Base-by-base conservation (phyloP, 148 eudicot genomes). In the Vaccinium vitisidaea region DNA sequence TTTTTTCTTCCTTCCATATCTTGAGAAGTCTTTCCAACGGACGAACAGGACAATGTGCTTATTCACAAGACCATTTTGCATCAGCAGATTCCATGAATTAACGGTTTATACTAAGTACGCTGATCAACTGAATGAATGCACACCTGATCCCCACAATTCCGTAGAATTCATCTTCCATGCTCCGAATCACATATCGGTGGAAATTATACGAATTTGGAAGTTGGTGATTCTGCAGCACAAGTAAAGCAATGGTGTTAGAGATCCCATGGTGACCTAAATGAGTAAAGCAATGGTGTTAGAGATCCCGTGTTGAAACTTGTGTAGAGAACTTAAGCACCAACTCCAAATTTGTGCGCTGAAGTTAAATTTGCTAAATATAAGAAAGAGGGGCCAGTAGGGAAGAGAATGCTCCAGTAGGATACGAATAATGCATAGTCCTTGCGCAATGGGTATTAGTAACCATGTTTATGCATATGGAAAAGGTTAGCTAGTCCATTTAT, bases 141-240 rank as follows among this genome's bases (percentile, higher is more conserved):
- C 88, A 97, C 99, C 99, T 94, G 84, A 97, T 97, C 55, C 99
- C 99, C 53, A 97, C 99, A 84, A 97, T 95, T 59, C 91, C 93
- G 87, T 92, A 92, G 86, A 95, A 97, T 86, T 92, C 98, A 65
- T 97, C 98, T 91, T 97, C 99, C 99, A 97, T 97, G 90, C 98
- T 95, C 83, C 99, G 89, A 36, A 95, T 95, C 94, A 97, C 94
- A 86, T 97, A 97, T 53, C 92, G 95, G 82, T 97, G 99, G 80
- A 97, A 97, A 83, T 97, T 93, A 84, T 97, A 97, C 77, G 98
- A 88, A 79, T 83, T 90, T 39, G 95, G 99, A 61, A 97, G 85
- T 63, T 86, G 91, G 92, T 97, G 99, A 77, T 88, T 94, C 99
- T 97, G 99, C 83, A 63, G 43, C 73, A 23, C 19, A 30, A 15